A percentile compares a stretch with the other conserved stretches of the same genome.
Evolutionary conservation across 192 early-diverging fungal genomes (phyloP).

Genomic region (Phlyctochytrium arcticum): DNA sequence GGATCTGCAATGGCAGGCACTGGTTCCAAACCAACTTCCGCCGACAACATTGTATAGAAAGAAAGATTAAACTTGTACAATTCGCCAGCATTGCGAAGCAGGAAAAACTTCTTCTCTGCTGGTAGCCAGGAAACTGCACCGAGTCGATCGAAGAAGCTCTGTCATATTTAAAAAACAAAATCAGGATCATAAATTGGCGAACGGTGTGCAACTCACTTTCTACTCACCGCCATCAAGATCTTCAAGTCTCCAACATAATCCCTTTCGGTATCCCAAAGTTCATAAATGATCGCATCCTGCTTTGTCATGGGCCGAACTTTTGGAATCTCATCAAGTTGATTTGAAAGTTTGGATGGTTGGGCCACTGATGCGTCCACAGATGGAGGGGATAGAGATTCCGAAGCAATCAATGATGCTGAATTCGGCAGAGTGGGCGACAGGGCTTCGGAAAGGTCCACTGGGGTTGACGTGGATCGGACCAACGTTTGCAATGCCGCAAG

Average conservation of each 20-base stretch:
- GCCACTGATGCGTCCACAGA: too few relatives aligned
- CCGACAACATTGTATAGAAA: too few relatives aligned
- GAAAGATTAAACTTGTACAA: slow-evolving; percentile 31
- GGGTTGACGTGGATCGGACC: not conserved
- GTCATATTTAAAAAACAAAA: not conserved
- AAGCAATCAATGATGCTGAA: too few relatives aligned
- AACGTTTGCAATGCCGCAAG: slow-evolving; percentile 16
- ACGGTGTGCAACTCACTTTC: not conserved
- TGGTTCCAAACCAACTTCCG: too few relatives aligned
- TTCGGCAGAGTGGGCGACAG: not conserved
- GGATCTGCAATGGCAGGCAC: too few relatives aligned
- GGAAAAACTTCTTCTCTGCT: slow-evolving; percentile 24
- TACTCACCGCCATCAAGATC: slow-evolving; percentile 27
- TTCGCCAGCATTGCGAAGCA: slow-evolving; percentile 30
- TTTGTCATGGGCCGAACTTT: not conserved
- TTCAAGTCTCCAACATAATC: slow-evolving; percentile 25
- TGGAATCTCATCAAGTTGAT: not conserved
- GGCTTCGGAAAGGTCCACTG: not conserved
- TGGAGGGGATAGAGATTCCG: not conserved
- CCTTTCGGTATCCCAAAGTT: slow-evolving; percentile 22
- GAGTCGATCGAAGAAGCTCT: slow-evolving; percentile 32
- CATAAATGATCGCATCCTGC: slow-evolving; percentile 15
- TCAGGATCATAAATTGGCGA: not conserved
- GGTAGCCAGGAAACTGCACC: slow-evolving; percentile 30
- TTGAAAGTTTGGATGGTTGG: too few relatives aligned